Percentiles rank a stretch among this genome's conserved stretches.
These are phyloP conservation scores for Cytospora chrysosperma DNA, from an alignment of 2,329 filamentous ascomycete species.

Conservation along the genomic window DNA sequence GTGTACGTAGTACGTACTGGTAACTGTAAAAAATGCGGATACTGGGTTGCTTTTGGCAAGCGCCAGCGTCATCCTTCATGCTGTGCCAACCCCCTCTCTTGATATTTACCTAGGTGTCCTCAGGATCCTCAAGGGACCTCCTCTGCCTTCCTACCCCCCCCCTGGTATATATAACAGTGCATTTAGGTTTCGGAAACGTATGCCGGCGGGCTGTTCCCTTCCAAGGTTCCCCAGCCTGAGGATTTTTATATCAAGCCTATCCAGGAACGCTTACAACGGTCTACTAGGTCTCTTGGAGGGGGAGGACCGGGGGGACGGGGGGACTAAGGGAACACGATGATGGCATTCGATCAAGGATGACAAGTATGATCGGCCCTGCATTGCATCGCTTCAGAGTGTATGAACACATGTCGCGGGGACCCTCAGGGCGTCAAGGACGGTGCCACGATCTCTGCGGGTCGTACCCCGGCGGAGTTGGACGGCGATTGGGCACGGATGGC, in stretches of 20 bases:
- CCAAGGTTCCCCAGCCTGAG: constrained; percentile 6
- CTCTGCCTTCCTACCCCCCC: not conserved
- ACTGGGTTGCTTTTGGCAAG: not conserved
- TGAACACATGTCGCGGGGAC: not conserved
- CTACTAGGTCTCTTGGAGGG: not conserved
- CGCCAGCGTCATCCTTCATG: too few relatives aligned
- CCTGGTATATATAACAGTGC: not conserved
- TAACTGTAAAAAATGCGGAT: constrained; percentile 1
- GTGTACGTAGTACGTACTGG: not conserved
- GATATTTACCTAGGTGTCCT: not conserved
- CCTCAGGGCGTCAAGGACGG: not conserved
- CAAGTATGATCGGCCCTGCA: not conserved
- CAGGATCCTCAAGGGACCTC: constrained; percentile 1
- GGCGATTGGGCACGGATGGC: constrained; percentile 15
- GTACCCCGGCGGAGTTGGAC: constrained; percentile 1
- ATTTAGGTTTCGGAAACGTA: not conserved
- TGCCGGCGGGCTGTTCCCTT: constrained; percentile 7
- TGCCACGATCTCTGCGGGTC: constrained; percentile 15
- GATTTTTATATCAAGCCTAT: constrained; percentile 5
- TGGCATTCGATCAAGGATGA: not conserved
- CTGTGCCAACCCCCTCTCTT: not conserved
- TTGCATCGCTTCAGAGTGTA: not conserved
- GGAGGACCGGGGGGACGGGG: too few relatives aligned
- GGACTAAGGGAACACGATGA: not conserved
- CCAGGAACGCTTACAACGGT: not conserved